Evolutionary conservation across 192 early-diverging fungal species (phyloP).

Genomic region (Coemansia sp.): DNA sequence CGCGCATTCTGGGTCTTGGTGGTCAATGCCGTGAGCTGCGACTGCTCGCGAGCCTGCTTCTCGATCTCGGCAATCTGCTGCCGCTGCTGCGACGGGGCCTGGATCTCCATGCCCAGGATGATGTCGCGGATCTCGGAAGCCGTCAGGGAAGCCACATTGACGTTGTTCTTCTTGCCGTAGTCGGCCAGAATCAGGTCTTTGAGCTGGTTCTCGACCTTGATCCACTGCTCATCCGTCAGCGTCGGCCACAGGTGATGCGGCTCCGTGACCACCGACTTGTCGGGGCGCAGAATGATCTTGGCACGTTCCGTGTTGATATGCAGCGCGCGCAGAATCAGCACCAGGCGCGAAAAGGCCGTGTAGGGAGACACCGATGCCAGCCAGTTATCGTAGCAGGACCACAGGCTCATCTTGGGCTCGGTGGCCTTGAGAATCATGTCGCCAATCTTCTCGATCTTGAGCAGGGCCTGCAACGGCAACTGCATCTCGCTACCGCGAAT

Average conservation of each 20-base stretch:
- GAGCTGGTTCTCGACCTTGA: conserved; percentile 87
- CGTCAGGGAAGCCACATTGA: conserved; percentile 95
- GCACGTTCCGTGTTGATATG: conserved; percentile 98
- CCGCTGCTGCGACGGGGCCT: conserved; percentile 91
- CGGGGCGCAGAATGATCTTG: conserved; percentile 93
- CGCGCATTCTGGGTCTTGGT: conserved; percentile 96
- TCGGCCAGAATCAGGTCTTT: conserved; percentile 98
- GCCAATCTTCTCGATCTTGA: conserved; percentile 98
- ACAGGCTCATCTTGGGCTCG: conserved; percentile 94
- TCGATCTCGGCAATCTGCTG: conserved; percentile 98
- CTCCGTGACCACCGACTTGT: conserved; percentile 89
- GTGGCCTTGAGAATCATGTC: conserved; percentile 97
- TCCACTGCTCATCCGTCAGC: conserved; percentile 95
- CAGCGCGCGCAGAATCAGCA: conserved; percentile 92
- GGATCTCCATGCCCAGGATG: conserved; percentile 99
- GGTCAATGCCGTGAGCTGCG: conserved; percentile 91
- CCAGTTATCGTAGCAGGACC: conserved; percentile 96
- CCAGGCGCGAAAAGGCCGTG: conserved; percentile 96
- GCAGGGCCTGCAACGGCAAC: conserved; percentile 95
- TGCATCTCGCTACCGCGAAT: conserved; percentile 98
- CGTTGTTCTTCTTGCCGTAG: conserved; percentile 99
- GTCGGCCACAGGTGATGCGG: conserved; percentile 98
- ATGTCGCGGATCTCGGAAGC: conserved; percentile 97
- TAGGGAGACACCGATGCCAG: conserved; percentile 90
- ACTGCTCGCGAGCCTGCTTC: conserved; percentile 90